Evolutionary conservation across 2,329 filamentous ascomycete species (phyloP).

Genomic region (Trichoderma endophyticum): DNA sequence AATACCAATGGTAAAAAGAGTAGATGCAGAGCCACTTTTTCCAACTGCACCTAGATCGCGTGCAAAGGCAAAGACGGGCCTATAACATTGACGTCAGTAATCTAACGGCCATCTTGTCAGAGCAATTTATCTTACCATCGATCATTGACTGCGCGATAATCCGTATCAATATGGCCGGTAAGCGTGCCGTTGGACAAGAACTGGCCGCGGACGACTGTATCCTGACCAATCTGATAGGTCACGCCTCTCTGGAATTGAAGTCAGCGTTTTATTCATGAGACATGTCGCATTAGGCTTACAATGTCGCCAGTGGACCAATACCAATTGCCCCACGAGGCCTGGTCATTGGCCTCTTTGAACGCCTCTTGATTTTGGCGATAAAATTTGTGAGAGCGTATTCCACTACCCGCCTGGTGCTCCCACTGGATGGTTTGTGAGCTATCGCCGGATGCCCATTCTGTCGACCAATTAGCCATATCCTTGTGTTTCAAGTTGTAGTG

Average conservation of each 20-base stretch:
- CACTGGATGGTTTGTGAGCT: conserved; percentile 55
- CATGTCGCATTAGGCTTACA: conserved; percentile 4
- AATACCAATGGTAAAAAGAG: conserved; percentile 72
- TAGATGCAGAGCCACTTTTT: conserved; percentile 35
- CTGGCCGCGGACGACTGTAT: conserved; percentile 59
- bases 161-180: conserved; percentile 59
- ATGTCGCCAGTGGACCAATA: conserved; percentile 66
- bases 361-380: conserved; percentile 57
- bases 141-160: conserved; percentile 48
- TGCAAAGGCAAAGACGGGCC: conserved; percentile 79
- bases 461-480: not conserved
- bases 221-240: conserved; percentile 68
- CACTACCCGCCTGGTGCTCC: conserved; percentile 51
- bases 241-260: conserved; percentile 36
- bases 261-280: not conserved
- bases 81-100: conserved; percentile 4
- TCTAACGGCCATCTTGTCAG: not conserved
- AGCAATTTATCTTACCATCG: conserved; percentile 31
- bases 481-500: not conserved
- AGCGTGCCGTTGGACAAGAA: conserved; percentile 65
- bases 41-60: conserved; percentile 54
- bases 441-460: conserved; percentile 72
- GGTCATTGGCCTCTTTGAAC: conserved; percentile 66
- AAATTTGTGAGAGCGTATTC: conserved; percentile 63
- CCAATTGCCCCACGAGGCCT: conserved; percentile 78